Conservation (phyloP, 352 stramenopile genomes). For the Thalassiosira mediterranea region DNA sequence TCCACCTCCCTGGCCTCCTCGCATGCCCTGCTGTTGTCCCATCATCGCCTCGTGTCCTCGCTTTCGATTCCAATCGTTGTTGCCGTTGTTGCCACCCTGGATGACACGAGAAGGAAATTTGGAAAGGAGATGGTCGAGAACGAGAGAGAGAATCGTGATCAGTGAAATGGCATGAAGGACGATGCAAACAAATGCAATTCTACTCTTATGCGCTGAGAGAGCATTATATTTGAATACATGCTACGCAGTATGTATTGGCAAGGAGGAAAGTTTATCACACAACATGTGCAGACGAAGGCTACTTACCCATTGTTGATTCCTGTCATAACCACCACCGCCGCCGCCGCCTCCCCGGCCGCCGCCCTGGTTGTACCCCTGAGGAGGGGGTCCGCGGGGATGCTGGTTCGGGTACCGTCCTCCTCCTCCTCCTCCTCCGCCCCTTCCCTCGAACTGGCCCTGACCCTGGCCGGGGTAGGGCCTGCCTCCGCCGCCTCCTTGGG, state of each 20-base stretch:
- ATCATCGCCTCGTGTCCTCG: slow-evolving; percentile 30
- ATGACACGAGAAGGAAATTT: slow-evolving; percentile 5
- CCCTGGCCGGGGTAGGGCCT: slow-evolving; percentile 13
- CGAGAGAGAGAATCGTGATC: not conserved
- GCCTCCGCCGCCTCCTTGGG: slow-evolving; percentile 14
- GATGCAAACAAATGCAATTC: too few relatives aligned
- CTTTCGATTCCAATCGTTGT: slow-evolving; percentile 51
- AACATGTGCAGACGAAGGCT: not conserved
- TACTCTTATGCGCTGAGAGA: slow-evolving; percentile 17
- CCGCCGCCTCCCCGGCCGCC: slow-evolving; percentile 14
- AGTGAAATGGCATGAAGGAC: too few relatives aligned
- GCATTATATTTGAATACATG: not conserved
- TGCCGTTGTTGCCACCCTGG: slow-evolving; percentile 26
- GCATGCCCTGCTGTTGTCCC: slow-evolving; percentile 15
- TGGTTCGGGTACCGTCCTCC: slow-evolving; percentile 13
- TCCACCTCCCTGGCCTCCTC: slow-evolving; percentile 7
- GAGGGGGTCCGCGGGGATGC: slow-evolving; percentile 5
- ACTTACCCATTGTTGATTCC: slow-evolving; percentile 43
- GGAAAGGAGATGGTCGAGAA: slow-evolving; percentile 3
- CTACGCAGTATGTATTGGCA: slow-evolving; percentile 3
- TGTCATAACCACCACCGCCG: slow-evolving; percentile 3
- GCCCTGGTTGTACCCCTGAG: slow-evolving; percentile 2
- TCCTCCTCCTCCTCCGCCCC: slow-evolving; percentile 8
- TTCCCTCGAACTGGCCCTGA: slow-evolving; percentile 22
- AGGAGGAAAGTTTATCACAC: slow-evolving; percentile 3